Conservation (phyloP, 441 rosid genomes). For the Hura crepitans region DNA sequence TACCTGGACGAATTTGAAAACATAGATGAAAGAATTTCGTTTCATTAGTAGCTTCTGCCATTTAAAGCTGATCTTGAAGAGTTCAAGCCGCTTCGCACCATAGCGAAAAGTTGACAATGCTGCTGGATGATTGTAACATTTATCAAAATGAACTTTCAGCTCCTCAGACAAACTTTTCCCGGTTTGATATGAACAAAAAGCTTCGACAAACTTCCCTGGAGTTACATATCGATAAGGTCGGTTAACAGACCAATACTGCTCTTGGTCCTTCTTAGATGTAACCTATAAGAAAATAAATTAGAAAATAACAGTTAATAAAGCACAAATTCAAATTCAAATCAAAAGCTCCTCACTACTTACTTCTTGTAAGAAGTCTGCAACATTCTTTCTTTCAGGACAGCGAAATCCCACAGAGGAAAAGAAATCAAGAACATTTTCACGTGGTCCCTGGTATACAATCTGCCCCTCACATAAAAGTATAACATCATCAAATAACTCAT, state of each 20-base stretch:
- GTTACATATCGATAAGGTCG: slow-evolving; percentile 71
- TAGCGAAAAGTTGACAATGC: slow-evolving; percentile 73
- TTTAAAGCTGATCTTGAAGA: slow-evolving; percentile 59
- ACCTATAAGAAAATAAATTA: slow-evolving; percentile 43
- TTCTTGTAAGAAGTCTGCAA: slow-evolving; percentile 97
- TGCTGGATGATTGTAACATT: slow-evolving; percentile 80
- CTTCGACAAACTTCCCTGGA: slow-evolving; percentile 81
- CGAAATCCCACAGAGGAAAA: slow-evolving; percentile 71
- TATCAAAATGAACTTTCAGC: slow-evolving; percentile 71
- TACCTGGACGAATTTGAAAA: slow-evolving; percentile 94
- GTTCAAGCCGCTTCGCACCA: slow-evolving; percentile 63
- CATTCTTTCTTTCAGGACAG: slow-evolving; percentile 91
- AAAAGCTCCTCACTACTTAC: slow-evolving; percentile 39
- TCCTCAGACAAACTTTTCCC: slow-evolving; percentile 62
- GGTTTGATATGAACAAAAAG: slow-evolving; percentile 50
- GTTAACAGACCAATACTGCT: slow-evolving; percentile 88
- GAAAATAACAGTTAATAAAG: not conserved
- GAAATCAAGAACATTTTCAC: slow-evolving; percentile 65
- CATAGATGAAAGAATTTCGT: slow-evolving; percentile 79
- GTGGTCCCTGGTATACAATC: slow-evolving; percentile 87
- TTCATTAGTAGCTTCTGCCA: slow-evolving; percentile 96
- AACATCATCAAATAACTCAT: slow-evolving; percentile 81
- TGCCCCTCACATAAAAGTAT: slow-evolving; percentile 90
- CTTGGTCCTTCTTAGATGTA: slow-evolving; percentile 81
- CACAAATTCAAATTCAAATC: slow-evolving; percentile 17